Conservation (phyloP, 176 grass and related monocot genomes). For the Musa beccarii region DNA sequence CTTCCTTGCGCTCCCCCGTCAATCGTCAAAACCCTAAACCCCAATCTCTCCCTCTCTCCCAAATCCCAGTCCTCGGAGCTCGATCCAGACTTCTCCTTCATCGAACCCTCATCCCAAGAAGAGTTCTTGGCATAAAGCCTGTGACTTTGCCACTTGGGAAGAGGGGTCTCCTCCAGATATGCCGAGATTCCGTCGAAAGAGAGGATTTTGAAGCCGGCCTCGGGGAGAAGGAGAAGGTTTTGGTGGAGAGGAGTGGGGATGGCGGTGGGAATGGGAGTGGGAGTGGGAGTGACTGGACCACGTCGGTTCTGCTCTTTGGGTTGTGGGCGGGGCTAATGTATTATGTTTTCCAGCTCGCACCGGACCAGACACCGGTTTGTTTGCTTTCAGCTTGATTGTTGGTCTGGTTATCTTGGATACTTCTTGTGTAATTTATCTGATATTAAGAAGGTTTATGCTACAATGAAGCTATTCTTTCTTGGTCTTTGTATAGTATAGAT, state of each 20-base stretch:
- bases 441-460: no score
- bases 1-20: slow-evolving; percentile 3
- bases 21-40: neutral
- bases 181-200: slow-evolving; percentile 20
- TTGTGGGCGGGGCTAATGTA: slow-evolving; percentile 82
- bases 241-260: slow-evolving; percentile 3
- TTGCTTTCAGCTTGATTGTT: neutral
- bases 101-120: neutral
- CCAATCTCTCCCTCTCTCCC: neutral
- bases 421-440: neutral
- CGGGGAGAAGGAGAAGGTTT: slow-evolving; percentile 14
- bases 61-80: neutral
- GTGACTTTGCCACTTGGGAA: neutral
- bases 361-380: slow-evolving; percentile 73
- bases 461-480: no score
- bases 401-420: neutral
- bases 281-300: slow-evolving; percentile 38
- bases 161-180: slow-evolving; percentile 5
- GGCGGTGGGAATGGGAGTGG: slow-evolving; percentile 10
- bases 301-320: slow-evolving; percentile 63
- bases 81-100: neutral
- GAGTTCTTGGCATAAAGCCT: neutral
- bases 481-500: no score
- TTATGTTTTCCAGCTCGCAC: slow-evolving; percentile 69
- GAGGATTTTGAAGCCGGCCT: slow-evolving; percentile 18